Conservation (phyloP, 352 stramenopile genomes). For the Phytophthora tubulina region DNA sequence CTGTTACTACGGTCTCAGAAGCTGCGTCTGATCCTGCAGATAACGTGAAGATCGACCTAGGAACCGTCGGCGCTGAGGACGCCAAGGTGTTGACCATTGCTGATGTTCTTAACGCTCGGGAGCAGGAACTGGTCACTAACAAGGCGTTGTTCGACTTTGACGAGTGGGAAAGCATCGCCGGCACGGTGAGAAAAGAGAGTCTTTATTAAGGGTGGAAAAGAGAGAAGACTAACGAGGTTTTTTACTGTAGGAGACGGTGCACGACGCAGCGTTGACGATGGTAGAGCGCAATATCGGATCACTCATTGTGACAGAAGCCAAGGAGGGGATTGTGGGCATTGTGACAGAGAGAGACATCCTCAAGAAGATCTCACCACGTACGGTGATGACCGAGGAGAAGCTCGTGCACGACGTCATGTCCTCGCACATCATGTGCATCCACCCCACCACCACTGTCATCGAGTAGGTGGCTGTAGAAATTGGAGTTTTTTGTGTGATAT, state of each 20-base stretch:
- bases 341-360: constrained; percentile 87
- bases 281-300: constrained; percentile 83
- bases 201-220: neutral
- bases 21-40: constrained; percentile 29
- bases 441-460: constrained; percentile 80
- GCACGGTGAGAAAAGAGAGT: constrained; percentile 49
- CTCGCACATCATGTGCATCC: constrained; percentile 89
- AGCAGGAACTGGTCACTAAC: constrained; percentile 58
- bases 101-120: constrained; percentile 70
- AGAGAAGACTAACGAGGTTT: constrained; percentile 8
- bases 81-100: constrained; percentile 78
- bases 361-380: constrained; percentile 74
- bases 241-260: constrained; percentile 68
- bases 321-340: constrained; percentile 79
- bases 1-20: constrained; percentile 3
- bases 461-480: constrained; percentile 54
- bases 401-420: constrained; percentile 86
- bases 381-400: constrained; percentile 57
- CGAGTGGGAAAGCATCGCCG: constrained; percentile 80
- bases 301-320: constrained; percentile 83
- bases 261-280: constrained; percentile 83
- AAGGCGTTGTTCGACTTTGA: constrained; percentile 60
- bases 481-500: neutral
- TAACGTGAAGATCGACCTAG: constrained; percentile 59
- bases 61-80: constrained; percentile 67